Conservation (phyloP, 257 asterid species). For the Osmanthus fragrans region DNA sequence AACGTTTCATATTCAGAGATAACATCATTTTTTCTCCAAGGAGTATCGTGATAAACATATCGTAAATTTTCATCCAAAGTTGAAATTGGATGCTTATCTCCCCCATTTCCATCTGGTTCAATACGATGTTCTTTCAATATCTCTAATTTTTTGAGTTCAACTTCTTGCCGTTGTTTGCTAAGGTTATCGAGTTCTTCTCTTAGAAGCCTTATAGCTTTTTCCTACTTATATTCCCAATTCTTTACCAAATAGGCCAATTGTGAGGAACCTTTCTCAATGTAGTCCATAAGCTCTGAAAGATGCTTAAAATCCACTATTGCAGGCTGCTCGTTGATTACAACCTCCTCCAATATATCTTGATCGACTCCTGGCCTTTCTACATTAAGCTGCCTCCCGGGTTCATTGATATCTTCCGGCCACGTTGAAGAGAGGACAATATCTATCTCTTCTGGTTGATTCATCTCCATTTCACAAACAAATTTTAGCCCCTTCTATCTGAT, state of each 20-base stretch:
- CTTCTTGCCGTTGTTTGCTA: constrained; percentile 76
- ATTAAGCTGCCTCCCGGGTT: constrained; percentile 76
- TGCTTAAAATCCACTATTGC: constrained; percentile 71
- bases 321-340: constrained; percentile 63
- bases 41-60: constrained; percentile 51
- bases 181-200: constrained; percentile 81
- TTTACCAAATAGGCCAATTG: constrained; percentile 72
- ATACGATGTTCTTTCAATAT: constrained; percentile 78
- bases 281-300: constrained; percentile 68
- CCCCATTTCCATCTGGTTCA: constrained; percentile 69
- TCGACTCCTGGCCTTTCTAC: constrained; percentile 71
- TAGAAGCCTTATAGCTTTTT: constrained; percentile 71
- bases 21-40: constrained; percentile 51
- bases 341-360: constrained; percentile 82
- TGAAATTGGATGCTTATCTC: constrained; percentile 76
- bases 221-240: constrained; percentile 84
- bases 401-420: constrained; percentile 96
- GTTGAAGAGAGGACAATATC: constrained; percentile 78
- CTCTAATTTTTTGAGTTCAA: constrained; percentile 83
- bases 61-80: constrained; percentile 67
- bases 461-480: constrained; percentile 69
- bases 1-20: constrained; percentile 42
- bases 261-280: constrained; percentile 81
- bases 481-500: neutral
- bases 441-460: constrained; percentile 61